These are phyloP conservation scores for Thecaphora frezii DNA, from an alignment of 1,284 basidiomycete genomes.

Conservation along the genomic window DNA sequence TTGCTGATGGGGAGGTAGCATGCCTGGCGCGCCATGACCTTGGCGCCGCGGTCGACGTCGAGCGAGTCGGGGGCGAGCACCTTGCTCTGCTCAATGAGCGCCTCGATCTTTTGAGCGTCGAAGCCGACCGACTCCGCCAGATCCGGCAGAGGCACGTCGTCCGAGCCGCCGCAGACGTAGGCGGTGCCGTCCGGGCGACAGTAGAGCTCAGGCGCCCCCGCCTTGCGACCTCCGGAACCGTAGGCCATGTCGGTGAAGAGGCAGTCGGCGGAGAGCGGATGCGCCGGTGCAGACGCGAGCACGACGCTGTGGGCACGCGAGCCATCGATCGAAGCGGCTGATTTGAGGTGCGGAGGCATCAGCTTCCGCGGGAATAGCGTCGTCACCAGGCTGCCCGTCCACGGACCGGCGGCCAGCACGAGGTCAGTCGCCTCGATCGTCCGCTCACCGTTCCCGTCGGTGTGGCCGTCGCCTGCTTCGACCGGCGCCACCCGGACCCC, in stretches of 20 bases:
- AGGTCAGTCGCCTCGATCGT: constrained; percentile 61
- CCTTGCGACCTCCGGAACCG: constrained; percentile 28
- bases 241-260: constrained; percentile 64
- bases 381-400: constrained; percentile 70
- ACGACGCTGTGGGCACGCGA: constrained; percentile 64
- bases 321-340: constrained; percentile 58
- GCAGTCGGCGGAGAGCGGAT: constrained; percentile 59
- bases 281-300: constrained; percentile 42
- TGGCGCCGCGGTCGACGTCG: constrained; percentile 52
- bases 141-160: constrained; percentile 59
- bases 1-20: constrained; percentile 66
- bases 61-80: constrained; percentile 62
- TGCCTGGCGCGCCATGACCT: constrained; percentile 62
- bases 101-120: constrained; percentile 57
- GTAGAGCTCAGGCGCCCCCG: constrained; percentile 46
- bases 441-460: constrained; percentile 9
- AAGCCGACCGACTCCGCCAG: constrained; percentile 53
- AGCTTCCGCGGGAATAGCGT: constrained; percentile 62
- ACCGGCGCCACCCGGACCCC: constrained; percentile 19
- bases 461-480: constrained; percentile 9
- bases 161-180: constrained; percentile 60
- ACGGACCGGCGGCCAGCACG: constrained; percentile 79
- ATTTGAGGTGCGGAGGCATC: constrained; percentile 54
- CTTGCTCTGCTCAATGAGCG: constrained; percentile 61
- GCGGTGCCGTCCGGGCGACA: constrained; percentile 59